Conservation (phyloP, 1,284 basidiomycete genomes). For the Melampsora medusae region DNA sequence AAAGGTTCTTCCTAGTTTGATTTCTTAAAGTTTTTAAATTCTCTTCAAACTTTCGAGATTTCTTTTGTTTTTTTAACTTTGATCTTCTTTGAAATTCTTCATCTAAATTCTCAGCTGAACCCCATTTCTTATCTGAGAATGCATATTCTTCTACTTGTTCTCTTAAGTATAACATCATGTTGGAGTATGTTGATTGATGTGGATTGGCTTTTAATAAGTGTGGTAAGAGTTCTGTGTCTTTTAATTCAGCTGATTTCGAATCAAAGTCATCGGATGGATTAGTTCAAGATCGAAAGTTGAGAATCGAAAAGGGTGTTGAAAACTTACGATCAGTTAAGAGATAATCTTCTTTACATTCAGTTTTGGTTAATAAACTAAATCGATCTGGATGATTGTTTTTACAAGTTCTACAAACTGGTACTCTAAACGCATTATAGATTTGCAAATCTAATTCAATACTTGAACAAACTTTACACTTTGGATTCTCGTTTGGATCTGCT, state of each 20-base stretch:
- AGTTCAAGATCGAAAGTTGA: constrained; percentile 13
- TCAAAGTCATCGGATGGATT: not conserved
- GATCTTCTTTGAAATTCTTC: constrained; percentile 77
- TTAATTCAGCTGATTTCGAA: constrained; percentile 70
- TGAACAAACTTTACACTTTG: constrained; percentile 76
- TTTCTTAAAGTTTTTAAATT: constrained; percentile 75
- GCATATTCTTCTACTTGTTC: constrained; percentile 94
- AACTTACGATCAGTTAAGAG: constrained; percentile 60
- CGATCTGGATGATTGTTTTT: constrained; percentile 83
- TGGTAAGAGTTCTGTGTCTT: constrained; percentile 84
- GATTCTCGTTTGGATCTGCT: constrained; percentile 62
- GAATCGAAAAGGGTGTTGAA: constrained; percentile 6
- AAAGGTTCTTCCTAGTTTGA: constrained; percentile 81
- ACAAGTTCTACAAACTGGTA: constrained; percentile 82
- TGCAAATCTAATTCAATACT: constrained; percentile 80
- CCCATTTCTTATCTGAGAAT: constrained; percentile 84
- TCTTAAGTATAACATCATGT: constrained; percentile 98
- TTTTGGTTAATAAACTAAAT: constrained; percentile 94
- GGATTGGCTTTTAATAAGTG: constrained; percentile 95
- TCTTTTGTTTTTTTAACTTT: constrained; percentile 81
- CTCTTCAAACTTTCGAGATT: constrained; percentile 88
- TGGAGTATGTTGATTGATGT: constrained; percentile 91
- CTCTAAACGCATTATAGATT: constrained; percentile 74
- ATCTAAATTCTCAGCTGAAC: constrained; percentile 84
- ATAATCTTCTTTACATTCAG: constrained; percentile 84